Conservation (phyloP, 140 eudicot species). For the Oenanthe javanica region DNA sequence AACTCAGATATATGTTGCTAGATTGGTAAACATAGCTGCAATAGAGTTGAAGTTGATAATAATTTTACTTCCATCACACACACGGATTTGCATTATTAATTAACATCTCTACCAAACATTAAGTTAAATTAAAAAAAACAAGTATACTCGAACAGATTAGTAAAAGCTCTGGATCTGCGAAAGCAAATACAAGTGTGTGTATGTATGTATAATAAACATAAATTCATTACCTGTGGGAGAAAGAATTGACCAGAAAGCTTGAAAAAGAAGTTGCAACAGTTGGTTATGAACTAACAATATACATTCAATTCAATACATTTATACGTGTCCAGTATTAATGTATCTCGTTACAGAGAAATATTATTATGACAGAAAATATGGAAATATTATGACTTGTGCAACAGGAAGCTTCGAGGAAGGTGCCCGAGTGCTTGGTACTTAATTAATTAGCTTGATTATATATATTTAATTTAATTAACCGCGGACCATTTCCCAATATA, state of each 20-base stretch:
- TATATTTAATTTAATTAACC: too few species aligned
- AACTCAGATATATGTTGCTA: too few species aligned
- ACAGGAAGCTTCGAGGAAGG: not conserved
- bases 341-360: not conserved
- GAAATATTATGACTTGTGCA: not conserved
- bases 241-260: not conserved
- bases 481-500: not conserved
- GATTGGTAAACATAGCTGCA: too few species aligned
- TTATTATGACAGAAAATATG: too few species aligned
- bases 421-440: not conserved
- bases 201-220: not conserved
- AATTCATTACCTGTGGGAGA: not conserved
- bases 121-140: not conserved
- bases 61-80: not conserved
- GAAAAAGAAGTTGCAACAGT: not conserved
- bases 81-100: not conserved
- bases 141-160: not conserved
- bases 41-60: not conserved
- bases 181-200: not conserved
- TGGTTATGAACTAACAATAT: not conserved
- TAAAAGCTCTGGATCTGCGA: not conserved
- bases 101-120: not conserved
- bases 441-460: too few species aligned
- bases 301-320: not conserved
- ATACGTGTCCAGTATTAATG: not conserved